These are phyloP conservation scores for Talinum fruticosum DNA, from an alignment of 148 eudicot genomes.

Conservation along the genomic window DNA sequence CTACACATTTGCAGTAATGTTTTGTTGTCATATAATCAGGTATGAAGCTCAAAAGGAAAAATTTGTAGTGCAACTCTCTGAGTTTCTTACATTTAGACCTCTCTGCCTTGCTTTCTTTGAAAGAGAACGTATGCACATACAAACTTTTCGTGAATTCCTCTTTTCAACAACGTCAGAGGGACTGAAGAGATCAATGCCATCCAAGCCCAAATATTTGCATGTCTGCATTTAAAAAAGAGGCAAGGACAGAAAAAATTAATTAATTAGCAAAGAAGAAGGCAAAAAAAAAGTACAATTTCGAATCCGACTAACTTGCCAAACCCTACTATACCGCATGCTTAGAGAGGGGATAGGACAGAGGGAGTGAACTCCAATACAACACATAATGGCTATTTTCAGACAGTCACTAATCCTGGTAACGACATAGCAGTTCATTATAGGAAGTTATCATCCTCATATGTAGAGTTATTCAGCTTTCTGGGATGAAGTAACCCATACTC, in stretches of 20 bases:
- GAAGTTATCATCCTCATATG: not conserved
- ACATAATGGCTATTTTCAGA: not conserved
- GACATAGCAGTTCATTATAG: not conserved
- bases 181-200: conserved; percentile 69
- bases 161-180: conserved; percentile 81
- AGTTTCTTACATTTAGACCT: conserved; percentile 24
- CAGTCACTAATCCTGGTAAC: no score
- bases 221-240: conserved; percentile 33
- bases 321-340: no score
- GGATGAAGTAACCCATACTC: not conserved
- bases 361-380: not conserved
- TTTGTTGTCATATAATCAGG: not conserved
- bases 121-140: conserved; percentile 69
- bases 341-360: no score
- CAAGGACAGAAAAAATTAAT: not conserved
- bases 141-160: conserved; percentile 65
- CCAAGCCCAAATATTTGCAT: conserved; percentile 65
- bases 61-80: not conserved
- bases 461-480: not conserved
- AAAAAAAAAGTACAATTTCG: no score
- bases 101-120: conserved; percentile 59
- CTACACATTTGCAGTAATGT: conserved; percentile 24
- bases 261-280: not conserved
- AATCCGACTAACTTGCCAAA: no score
- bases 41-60: not conserved